Percentiles rank a stretch among this genome's conserved stretches.
Conservation (phyloP, 2,329 filamentous ascomycete genomes). For the Biscogniauxia sp. region DNA sequence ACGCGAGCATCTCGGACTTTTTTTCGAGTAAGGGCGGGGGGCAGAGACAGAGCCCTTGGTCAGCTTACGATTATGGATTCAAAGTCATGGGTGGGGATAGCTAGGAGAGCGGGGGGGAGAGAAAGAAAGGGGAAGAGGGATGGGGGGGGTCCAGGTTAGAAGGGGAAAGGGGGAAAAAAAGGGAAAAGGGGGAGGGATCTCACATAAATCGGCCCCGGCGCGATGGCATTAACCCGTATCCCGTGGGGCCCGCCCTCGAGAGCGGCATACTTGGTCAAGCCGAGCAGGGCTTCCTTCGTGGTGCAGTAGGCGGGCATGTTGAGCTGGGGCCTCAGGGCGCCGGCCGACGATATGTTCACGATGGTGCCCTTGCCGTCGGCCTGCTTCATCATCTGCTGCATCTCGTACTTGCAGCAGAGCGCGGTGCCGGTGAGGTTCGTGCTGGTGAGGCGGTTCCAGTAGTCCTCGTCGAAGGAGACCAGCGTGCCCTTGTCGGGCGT, state of each 20-base stretch:
- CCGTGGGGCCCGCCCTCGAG: constrained; percentile 31
- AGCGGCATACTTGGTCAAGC: constrained; percentile 40
- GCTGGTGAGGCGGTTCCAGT: constrained; percentile 37
- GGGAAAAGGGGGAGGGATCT: not conserved
- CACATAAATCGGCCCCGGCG: constrained; percentile 22
- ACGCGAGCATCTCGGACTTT: constrained; percentile 21
- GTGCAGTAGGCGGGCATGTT: constrained; percentile 35
- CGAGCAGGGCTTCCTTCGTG: constrained; percentile 42
- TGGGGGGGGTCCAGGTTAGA: no score
- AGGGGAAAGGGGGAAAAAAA: no score
- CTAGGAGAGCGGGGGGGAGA: not conserved
- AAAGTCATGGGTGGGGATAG: not conserved
- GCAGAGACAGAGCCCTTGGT: no score
- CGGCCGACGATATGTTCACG: constrained; percentile 42
- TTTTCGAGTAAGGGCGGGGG: no score
- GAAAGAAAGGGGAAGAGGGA: no score
- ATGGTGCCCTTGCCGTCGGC: constrained; percentile 27
- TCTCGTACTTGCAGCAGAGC: constrained; percentile 37
- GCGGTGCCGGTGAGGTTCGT: constrained; percentile 41
- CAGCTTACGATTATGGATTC: not conserved
- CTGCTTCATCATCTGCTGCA: constrained; percentile 37
- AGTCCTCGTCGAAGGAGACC: constrained; percentile 33
- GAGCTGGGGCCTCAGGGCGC: constrained; percentile 34
- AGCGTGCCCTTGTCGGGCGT: constrained; percentile 27
- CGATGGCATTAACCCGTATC: constrained; percentile 37